Percentiles rank a stretch among this genome's conserved stretches.
Evolutionary conservation across 2,329 filamentous ascomycete species (phyloP).

Genomic region (Epichloe sp.): DNA sequence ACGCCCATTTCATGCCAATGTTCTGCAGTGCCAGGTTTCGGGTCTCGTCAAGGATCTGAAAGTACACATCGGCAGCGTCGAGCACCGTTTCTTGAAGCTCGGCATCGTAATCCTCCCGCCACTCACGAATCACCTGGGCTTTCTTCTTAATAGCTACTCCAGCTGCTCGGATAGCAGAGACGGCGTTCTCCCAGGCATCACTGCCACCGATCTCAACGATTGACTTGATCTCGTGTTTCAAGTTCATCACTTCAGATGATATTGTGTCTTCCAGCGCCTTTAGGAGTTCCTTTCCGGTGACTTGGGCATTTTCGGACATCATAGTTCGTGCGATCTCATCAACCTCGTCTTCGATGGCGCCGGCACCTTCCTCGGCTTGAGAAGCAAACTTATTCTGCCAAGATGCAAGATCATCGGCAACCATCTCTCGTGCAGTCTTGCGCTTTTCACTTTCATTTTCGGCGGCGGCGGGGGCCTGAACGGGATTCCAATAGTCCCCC

Average conservation of each 20-base stretch:
- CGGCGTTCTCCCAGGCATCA: conserved; percentile 29
- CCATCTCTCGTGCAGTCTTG: conserved; percentile 48
- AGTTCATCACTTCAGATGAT: conserved; percentile 45
- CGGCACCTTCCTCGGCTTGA: conserved; percentile 68
- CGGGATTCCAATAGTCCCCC: conserved; percentile 18
- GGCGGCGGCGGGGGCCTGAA: conserved; percentile 31
- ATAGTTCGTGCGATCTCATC: conserved; percentile 42
- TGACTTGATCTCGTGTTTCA: conserved; percentile 55
- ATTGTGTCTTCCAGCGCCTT: conserved; percentile 54
- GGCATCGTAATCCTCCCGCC: conserved; percentile 59
- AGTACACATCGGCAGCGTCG: conserved; percentile 63
- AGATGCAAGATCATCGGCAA: conserved; percentile 62
- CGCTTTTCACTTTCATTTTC: conserved; percentile 40
- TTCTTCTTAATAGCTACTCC: conserved; percentile 63
- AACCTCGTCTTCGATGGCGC: conserved; percentile 58
- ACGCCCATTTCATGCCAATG: conserved; percentile 89
- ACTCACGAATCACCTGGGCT: conserved; percentile 63
- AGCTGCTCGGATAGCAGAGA: conserved; percentile 45
- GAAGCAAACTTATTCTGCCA: conserved; percentile 86
- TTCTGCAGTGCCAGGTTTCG: conserved; percentile 77
- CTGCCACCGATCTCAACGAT: conserved; percentile 38
- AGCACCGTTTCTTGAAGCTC: conserved; percentile 57
- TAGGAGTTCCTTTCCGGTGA: conserved; percentile 53
- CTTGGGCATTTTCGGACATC: conserved; percentile 51
- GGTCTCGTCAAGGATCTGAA: conserved; percentile 71